Conservation (phyloP, 768 basidiomycete species). For the Boletus subcaerulescens region DNA sequence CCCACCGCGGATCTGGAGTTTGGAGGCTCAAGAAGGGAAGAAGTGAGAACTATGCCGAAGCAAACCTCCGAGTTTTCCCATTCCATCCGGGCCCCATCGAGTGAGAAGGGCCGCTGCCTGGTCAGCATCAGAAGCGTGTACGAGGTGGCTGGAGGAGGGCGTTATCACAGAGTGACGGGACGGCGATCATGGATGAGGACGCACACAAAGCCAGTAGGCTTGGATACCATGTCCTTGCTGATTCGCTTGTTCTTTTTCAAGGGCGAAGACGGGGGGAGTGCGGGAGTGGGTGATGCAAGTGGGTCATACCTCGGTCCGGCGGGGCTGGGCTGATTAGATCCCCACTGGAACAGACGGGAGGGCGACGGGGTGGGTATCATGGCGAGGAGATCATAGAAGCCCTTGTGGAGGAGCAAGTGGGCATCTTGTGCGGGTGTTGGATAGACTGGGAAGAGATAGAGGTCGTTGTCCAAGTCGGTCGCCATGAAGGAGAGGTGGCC, state of each 20-base stretch:
- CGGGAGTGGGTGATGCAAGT: slow-evolving; percentile 25
- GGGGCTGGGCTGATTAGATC: slow-evolving; percentile 35
- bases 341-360: slow-evolving; percentile 58
- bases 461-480: background rate
- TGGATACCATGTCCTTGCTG: slow-evolving; percentile 88
- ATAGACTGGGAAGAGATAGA: slow-evolving; percentile 1
- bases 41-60: slow-evolving; percentile 10
- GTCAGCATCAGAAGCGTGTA: slow-evolving; percentile 89
- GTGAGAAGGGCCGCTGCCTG: slow-evolving; percentile 83
- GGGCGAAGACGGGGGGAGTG: slow-evolving; percentile 33
- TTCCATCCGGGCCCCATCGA: slow-evolving; percentile 85
- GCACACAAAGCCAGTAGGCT: slow-evolving; percentile 80
- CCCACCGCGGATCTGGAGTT: slow-evolving; percentile 79
- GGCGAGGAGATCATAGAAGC: slow-evolving; percentile 84
- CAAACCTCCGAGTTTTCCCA: slow-evolving; percentile 86
- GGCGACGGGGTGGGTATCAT: slow-evolving; percentile 71
- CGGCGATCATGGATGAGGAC: slow-evolving; percentile 32
- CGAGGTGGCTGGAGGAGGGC: slow-evolving; percentile 62
- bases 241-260: slow-evolving; percentile 60
- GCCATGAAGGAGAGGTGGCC: background rate
- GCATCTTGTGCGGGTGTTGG: background rate
- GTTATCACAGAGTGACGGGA: slow-evolving; percentile 13
- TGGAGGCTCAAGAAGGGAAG: slow-evolving; percentile 23
- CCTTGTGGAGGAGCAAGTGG: slow-evolving; percentile 83
- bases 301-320: slow-evolving; percentile 74